Base-by-base conservation (phyloP, 805 yeast genomes). In the Myxozyma neglecta region DNA sequence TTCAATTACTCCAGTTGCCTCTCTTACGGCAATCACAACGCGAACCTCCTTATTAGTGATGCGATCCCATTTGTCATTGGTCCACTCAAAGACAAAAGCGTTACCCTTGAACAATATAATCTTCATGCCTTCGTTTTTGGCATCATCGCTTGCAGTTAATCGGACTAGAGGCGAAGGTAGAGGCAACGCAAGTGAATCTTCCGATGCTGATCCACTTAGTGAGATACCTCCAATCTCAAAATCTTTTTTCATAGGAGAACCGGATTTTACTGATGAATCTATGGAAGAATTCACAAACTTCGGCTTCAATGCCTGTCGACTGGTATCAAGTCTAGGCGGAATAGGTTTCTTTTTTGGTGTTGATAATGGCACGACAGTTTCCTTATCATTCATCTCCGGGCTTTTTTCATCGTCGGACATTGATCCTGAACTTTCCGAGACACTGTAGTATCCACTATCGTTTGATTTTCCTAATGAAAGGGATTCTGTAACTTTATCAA, bases 81-180 rank as follows among this genome's bases (percentile, higher is more conserved):
- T 48, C 70, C 70, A 68, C 42, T 63, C 56, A 42, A 58, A 68
- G 6, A 68, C 70, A 10, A 57, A 40, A 6, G 70, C 69, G 44
- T 52, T 63, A 32, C 67, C 52, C 32, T 57, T 53, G 50, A 56
- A 66, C 20, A 63, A 37, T 3, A 68, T 63, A 37, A 47, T 43
- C 44, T 55, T 62, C 54, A 44, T 24, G 18, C 53, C 58, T 2
- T 59, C 67, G 9, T 44, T 37, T n/a, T 42, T 24, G 47, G 37
- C 10, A 40, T 36, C 45, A 39, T 50, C 49, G 18, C 32, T 11
- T 2, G 16, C 11, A 13, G 47, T 53, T 37, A 37, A 42, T n/a
- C 43, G 42, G 40, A 44, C 36, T 9, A 32, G 11, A 8, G 57
- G 43, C 43, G 57, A 43, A 14, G 44, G 36, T 5, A 29, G 35